Evolutionary conservation across 148 eudicot species (phyloP), one percentile per base, ranked within the genome.

Genomic region (Rhododendron simsii): DNA sequence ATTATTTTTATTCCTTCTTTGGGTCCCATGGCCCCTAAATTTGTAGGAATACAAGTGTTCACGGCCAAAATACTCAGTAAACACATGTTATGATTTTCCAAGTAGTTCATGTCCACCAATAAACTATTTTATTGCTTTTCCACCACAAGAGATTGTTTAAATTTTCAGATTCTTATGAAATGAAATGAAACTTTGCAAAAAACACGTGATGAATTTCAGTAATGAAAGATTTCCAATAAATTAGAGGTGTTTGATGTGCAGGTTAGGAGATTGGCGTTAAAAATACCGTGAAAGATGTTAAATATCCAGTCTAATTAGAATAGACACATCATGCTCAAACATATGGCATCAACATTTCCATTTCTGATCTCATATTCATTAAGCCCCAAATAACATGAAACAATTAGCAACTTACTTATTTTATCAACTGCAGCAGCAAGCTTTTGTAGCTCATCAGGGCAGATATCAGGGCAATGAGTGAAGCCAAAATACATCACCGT

Each of bases 381-480:
- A 37, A 21, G 28, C 69, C 48, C 44, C 55, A 50, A 41, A 55
- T 9, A 7, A 33, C 48, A 61, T 23, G 45, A 28, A 78, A 69
- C 55, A 15, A 78, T 18, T 55, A 77, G 65, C 45, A 87, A 90
- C 98, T 92, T 90, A 96, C 99, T 95, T 81, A 96, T 96, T 92
- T 93, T 93, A 89, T 96, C 98, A 86, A 95, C 85, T 37, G 99
- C 98, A 86, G 92, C 92, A 83, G 96, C 98, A 86, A 96, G 92
- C 90, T 96, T 96, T 83, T 88, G 94, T 80, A 96, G 95, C 89
- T 96, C 99, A 87, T 95, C 99, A 80, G 99, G 99, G 89, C 99
- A 96, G 84, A 96, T 96, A 91, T 96, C 98, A 74, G 99, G 99
- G 85, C 99, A 96, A 87, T 95, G 98, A 55, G 99, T 96, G 87